Percentiles rank a stretch among this genome's conserved stretches.
Conservation (phyloP, 306 rosid genomes). For the Ammopiptanthus mongolicus region DNA sequence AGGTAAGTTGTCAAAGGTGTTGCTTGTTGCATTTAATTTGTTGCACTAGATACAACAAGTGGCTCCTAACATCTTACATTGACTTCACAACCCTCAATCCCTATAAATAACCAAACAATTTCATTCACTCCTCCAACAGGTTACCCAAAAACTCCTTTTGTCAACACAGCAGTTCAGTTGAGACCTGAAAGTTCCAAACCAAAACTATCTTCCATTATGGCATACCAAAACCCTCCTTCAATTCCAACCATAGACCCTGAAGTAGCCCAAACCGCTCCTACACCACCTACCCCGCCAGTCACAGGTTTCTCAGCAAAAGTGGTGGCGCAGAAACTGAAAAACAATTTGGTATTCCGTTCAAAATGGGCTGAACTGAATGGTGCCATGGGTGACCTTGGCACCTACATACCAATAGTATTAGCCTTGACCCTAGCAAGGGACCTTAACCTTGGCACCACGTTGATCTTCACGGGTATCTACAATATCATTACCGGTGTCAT, state of each 20-base stretch:
- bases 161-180: background rate
- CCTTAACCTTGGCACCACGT: conserved; percentile 56
- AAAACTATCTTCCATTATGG: conserved; percentile 30
- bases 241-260: conserved; percentile 15
- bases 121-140: too few relatives aligned
- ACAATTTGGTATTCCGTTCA: conserved; percentile 47
- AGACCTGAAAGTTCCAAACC: background rate
- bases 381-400: conserved; percentile 80
- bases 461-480: conserved; percentile 60
- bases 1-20: too few relatives aligned
- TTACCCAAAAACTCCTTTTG: background rate
- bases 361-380: conserved; percentile 65
- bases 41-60: too few relatives aligned
- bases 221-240: conserved; percentile 4
- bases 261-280: background rate
- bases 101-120: too few relatives aligned
- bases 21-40: too few relatives aligned
- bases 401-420: conserved; percentile 58
- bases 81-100: too few relatives aligned
- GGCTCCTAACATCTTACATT: too few relatives aligned
- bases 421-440: conserved; percentile 43
- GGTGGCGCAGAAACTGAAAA: conserved; percentile 20
- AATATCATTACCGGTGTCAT: conserved; percentile 51
- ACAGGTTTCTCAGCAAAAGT: conserved; percentile 17
- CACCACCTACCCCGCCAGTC: background rate